These are phyloP conservation scores for Lasiosphaeris hirsuta DNA, from an alignment of 495 filamentous ascomycete species.

Conservation along the genomic window DNA sequence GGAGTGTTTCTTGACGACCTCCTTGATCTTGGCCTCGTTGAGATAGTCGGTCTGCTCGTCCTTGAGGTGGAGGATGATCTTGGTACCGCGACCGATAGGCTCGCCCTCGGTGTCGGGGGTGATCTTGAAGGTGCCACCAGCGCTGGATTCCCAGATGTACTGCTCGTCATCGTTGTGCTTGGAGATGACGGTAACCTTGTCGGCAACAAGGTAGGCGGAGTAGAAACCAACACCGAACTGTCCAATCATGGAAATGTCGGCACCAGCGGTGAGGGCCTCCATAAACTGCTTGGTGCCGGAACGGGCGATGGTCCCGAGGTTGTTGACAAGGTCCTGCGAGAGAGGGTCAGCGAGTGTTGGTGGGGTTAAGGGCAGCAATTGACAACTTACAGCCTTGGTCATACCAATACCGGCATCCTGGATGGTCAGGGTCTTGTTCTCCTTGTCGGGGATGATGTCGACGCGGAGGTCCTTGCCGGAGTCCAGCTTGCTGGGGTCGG, in stretches of 20 bases:
- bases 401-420: slow-evolving; percentile 98
- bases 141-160: slow-evolving; percentile 98
- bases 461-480: slow-evolving; percentile 93
- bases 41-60: slow-evolving; percentile 98
- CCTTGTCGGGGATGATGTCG: slow-evolving; percentile 97
- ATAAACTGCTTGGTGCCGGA: slow-evolving; percentile 99
- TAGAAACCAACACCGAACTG: slow-evolving; percentile 99
- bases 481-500: slow-evolving; percentile 95
- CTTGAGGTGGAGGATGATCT: slow-evolving; percentile 98
- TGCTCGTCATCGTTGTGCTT: slow-evolving; percentile 99
- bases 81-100: slow-evolving; percentile 88
- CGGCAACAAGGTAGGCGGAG: slow-evolving; percentile 98
- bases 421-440: slow-evolving; percentile 94
- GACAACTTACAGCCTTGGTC: slow-evolving; percentile 91
- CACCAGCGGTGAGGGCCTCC: slow-evolving; percentile 97
- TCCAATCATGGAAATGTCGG: slow-evolving; percentile 99
- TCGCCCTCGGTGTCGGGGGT: slow-evolving; percentile 85
- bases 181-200: slow-evolving; percentile 90
- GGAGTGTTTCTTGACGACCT: slow-evolving; percentile 99
- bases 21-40: slow-evolving; percentile 98
- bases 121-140: slow-evolving; percentile 96
- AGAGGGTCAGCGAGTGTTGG: slow-evolving; percentile 21
- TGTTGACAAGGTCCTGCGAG: slow-evolving; percentile 91
- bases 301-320: slow-evolving; percentile 97
- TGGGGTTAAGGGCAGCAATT: neutral